Base-by-base conservation (phyloP, 805 yeast genomes). In the Yamadazyma nakazawae region DNA sequence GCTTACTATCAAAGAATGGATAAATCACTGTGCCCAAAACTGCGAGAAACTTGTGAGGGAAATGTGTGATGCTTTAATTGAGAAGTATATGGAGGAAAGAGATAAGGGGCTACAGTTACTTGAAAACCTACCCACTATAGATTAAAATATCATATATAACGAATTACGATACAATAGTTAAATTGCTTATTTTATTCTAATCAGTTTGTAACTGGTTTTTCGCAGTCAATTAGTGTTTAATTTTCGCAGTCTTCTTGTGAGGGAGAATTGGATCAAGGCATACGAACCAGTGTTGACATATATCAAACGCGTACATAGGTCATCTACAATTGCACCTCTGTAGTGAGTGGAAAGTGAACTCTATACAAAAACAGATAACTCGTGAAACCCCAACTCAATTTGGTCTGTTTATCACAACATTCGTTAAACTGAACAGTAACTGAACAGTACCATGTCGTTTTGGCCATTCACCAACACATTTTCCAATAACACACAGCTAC, bases 1-100 rank as follows among this genome's bases (percentile, higher is more conserved):
- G 11, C 80, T 84, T 84, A 79, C 85, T 0, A 76, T 88, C n/a
- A 72, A 74, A 41, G 79, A 85, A 49, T 89, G 96, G 96, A 64
- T 86, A 17, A 57, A 58, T 26, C 69, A 74, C 52, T 76, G 77
- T 54, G 85, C 88, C 0, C 62, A 65, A 11, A 78, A 76, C 51
- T 82, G 85, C 18, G 74, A 74, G 36, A 62, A 62, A 24, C 68
- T 79, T 40, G 68, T 84, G 5, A 60, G 69, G 30, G 68, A 69
- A 25, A 74, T 76, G 25, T 70, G 81, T 31, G 68, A 72, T 4
- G 64, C 61, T 28, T 72, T 85, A 70, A 62, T 82, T 17, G 57
- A 64, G 14, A 68, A 69, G 13, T 78, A 82, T 54, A 73, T 69
- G 37, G 58, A 54, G 0, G 82, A 82, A 47, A 75, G 79, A 36